Base-by-base conservation (phyloP, 257 asterid species). In the Capsicum baccatum region DNA sequence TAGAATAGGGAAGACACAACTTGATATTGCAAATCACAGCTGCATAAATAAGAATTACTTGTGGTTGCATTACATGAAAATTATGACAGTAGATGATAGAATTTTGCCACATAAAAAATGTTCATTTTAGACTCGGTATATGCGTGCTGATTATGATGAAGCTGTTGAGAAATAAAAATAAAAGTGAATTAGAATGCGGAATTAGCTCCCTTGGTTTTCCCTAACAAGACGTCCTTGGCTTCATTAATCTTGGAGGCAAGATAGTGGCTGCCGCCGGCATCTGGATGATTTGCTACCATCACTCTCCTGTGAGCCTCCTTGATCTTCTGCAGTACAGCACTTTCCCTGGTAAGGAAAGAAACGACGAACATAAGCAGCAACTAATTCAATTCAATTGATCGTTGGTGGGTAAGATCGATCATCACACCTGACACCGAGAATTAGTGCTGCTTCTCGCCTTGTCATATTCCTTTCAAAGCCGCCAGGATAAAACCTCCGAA, bases 251-350 rank as follows among this genome's bases (percentile, higher is more conserved):
- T 94, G 14, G 96, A 93, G 80, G 98, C 97, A 83, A 93, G 92
- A 90, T 90, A 94, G 87, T 92, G 93, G 87, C 98, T 93, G 37
- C 97, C 98, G n/a, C 98, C 98, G 16, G 96, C 94, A 80, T 94
- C 98, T 3, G 97, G 98, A 84, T 94, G 97, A 89, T 94, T 94
- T 10, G 97, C 97, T 59, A 94, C 93, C 96, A 94, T 93, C 68
- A 94, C 95, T 89, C 97, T 89, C 87, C 97, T 79, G 74, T 94
- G 97, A 52, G 98, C 97, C 84, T 91, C 98, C 87, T 81, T 93
- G 81, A 94, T 89, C 90, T 93, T 93, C 82, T 89, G 91, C 39
- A 59, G 0, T 26, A 83, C 87, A 0, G 88, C 89, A 17, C 86
- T 87, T 85, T 94, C 97, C 91, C 98, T 94, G 58, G 3, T 26